Percentiles rank a stretch among this genome's conserved stretches.
These are phyloP conservation scores for Starmera quercuum DNA, from an alignment of 805 yeast species.

Conservation along the genomic window DNA sequence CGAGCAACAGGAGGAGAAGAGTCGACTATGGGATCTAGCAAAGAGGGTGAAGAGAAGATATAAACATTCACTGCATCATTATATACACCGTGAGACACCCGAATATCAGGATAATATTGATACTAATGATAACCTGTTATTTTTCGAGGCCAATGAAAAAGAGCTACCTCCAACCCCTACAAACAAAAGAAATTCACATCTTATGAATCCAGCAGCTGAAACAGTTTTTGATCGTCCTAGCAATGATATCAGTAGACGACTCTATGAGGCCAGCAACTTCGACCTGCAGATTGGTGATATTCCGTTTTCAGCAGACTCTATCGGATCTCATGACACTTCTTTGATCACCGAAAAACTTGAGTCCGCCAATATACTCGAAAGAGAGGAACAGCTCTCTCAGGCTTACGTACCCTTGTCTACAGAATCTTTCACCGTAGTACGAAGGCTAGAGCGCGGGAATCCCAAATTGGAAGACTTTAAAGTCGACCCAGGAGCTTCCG, in stretches of 20 bases:
- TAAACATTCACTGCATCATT: slow-evolving; percentile 1
- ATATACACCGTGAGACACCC: neutral
- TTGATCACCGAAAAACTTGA: slow-evolving; percentile 1
- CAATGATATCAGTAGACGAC: neutral
- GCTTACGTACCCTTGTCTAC: slow-evolving; percentile 9
- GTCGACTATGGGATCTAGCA: slow-evolving; percentile 11
- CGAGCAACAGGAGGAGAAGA: slow-evolving; percentile 11
- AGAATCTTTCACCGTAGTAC: slow-evolving; percentile 11
- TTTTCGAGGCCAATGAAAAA: neutral
- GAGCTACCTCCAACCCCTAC: neutral
- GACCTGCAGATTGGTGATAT: slow-evolving; percentile 2
- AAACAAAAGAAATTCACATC: neutral
- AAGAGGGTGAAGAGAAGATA: slow-evolving; percentile 15
- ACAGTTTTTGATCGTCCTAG: neutral
- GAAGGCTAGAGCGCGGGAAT: slow-evolving; percentile 14
- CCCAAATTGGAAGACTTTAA: slow-evolving; percentile 9
- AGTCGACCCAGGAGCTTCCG: slow-evolving; percentile 16
- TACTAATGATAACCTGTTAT: neutral
- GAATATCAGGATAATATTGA: neutral
- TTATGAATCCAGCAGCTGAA: neutral
- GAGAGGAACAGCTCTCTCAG: slow-evolving; percentile 1
- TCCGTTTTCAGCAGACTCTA: slow-evolving; percentile 17
- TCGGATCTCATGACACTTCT: slow-evolving; percentile 6
- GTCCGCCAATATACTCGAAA: slow-evolving; percentile 1
- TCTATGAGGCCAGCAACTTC: neutral